phyloP scores from a whole-genome alignment of 176 grass and related monocot species.

The Chrysopogon serrulatus region DNA sequence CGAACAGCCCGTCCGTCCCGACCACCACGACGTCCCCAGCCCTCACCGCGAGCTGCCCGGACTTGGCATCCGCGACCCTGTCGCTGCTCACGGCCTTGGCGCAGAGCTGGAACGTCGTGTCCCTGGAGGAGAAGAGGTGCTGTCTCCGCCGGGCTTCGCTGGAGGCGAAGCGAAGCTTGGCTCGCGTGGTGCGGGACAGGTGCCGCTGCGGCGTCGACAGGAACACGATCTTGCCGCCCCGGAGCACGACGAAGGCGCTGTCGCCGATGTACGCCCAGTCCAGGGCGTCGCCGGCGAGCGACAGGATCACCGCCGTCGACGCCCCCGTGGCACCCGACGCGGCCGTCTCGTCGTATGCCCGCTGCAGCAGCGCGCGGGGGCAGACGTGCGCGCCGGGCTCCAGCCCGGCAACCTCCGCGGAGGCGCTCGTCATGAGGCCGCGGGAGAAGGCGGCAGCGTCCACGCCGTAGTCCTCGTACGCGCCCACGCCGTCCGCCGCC shows the following conservation, averaged over 20 bases:
- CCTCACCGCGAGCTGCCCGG: neutral
- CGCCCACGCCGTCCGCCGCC: constrained; percentile 38
- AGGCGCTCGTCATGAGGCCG: neutral
- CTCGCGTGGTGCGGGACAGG: neutral
- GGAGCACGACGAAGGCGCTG: neutral
- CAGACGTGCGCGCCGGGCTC: neutral
- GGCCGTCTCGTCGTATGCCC: neutral
- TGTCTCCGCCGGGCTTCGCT: no score
- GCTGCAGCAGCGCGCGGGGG: constrained; percentile 10
- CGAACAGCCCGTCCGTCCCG: neutral
- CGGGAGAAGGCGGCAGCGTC: constrained; percentile 29
- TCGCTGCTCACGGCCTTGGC: neutral
- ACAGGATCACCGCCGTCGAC: constrained; percentile 15
- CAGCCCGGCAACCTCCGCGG: neutral
- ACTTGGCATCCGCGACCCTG: neutral
- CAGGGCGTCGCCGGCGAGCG: neutral
- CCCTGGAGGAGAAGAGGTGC: no score
- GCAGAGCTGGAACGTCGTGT: neutral
- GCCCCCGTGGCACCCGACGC: neutral
- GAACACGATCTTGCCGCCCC: neutral
- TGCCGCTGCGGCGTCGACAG: neutral
- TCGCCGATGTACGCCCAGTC: neutral
- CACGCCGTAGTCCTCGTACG: neutral
- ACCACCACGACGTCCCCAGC: neutral
- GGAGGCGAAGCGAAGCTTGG: no score